Conservation (phyloP, 768 basidiomycete genomes). For the Cystobasidium tubakii region DNA sequence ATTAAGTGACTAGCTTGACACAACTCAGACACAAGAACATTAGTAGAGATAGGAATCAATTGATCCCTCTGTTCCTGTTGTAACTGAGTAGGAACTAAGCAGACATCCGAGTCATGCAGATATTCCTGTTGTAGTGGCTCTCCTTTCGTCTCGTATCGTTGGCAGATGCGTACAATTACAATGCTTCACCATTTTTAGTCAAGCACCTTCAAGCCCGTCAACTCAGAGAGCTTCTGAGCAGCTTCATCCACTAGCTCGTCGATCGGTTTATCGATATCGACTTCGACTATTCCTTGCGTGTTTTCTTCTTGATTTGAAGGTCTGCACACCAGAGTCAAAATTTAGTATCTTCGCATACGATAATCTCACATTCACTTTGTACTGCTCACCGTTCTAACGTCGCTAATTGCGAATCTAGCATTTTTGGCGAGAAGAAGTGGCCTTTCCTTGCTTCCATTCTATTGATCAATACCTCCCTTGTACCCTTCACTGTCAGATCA, state of each 20-base stretch:
- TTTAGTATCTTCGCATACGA: too few species aligned
- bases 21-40: too few species aligned
- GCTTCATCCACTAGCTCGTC: slow-evolving; percentile 2
- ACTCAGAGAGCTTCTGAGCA: neutral
- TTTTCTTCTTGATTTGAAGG: slow-evolving; percentile 26
- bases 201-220: slow-evolving; percentile 8
- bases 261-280: slow-evolving; percentile 1
- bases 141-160: too few species aligned
- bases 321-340: too few species aligned
- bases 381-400: slow-evolving; percentile 27
- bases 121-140: too few species aligned
- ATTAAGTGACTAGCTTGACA: too few species aligned
- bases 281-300: slow-evolving; percentile 26
- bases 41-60: too few species aligned
- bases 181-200: neutral
- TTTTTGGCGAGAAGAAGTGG: slow-evolving; percentile 76
- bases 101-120: too few species aligned
- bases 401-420: slow-evolving; percentile 67
- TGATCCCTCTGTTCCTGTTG: too few species aligned
- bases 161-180: neutral
- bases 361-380: too few species aligned
- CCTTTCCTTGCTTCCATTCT: slow-evolving; percentile 52
- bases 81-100: too few species aligned
- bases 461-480: slow-evolving; percentile 45
- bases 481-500: slow-evolving; percentile 43